Base-by-base conservation (phyloP, 495 filamentous ascomycete species). In the Extremus antarcticus region DNA sequence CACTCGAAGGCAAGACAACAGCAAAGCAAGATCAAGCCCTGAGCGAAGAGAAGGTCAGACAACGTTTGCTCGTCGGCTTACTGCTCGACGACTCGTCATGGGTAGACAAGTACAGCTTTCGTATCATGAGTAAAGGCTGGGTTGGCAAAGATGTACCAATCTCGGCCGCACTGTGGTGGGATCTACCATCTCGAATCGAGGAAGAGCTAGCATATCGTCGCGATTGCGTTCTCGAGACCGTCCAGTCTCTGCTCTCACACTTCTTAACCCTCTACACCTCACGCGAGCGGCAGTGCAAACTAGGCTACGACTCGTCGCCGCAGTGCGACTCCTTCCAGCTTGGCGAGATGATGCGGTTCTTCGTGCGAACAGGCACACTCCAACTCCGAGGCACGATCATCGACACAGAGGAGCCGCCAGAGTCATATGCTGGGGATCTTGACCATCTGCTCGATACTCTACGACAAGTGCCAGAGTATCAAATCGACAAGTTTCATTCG, bases 261-360 rank as follows among this genome's bases (percentile, higher is more conserved):
- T 91, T 91, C 58, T 68, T 92, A 10, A 66, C 73, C 13, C 71
- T 83, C 0, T 95, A 90, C 67, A 75, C 73, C 3, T 83, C 79
- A 13, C 65, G 68, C 17, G 69, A 78, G 40, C 62, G 71, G 20
- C 75, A 90, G 62, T 95, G 89, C 67, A 82, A 81, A 52, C 78
- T 85, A 0, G 86, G 85, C 39, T 88, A 91, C 63, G 85, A 83
- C 54, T 83, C 83, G 35, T 85, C 80, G 39, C 71, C 76, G 16
- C 78, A 84, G 56, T 95, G 89, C 66, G 89, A 95, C 68, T 80
- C 83, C 3, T 95, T 87, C 66, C 87, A 94, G 62, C 75, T 94
- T 0, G 89, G 89, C 16, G 86, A 94, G 69, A 88, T 89, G 75
- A 69, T 87, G 56, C 84, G 86, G 39, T 95, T 94, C 66, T 82